A percentile compares a stretch with the other conserved stretches of the same genome.
These are phyloP conservation scores for Saturnispora gosingensis DNA, from an alignment of 805 yeast genomes.

Conservation along the genomic window DNA sequence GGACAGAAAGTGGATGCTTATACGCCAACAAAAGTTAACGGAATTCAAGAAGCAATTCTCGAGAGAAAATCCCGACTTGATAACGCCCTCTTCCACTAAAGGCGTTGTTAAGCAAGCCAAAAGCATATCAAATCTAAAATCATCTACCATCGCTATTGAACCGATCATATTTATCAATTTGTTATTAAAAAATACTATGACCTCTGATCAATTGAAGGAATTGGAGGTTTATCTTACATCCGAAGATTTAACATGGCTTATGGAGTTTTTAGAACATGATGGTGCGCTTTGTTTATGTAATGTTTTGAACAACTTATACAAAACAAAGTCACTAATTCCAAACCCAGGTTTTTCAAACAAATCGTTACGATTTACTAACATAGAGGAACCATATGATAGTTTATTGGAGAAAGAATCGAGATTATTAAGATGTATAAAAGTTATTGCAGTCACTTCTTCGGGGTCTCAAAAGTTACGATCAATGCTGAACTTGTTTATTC, in stretches of 20 bases:
- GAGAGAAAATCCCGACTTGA: conserved; percentile 7
- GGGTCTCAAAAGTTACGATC: conserved; percentile 62
- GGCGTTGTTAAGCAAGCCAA: background rate
- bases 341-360: background rate
- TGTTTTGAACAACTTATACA: conserved; percentile 38
- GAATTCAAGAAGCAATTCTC: conserved; percentile 49
- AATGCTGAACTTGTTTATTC: conserved; percentile 42
- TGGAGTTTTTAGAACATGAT: conserved; percentile 68
- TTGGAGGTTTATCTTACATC: conserved; percentile 89
- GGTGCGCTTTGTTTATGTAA: conserved; percentile 85
- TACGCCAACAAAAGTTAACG: conserved; percentile 75
- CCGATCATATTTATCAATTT: conserved; percentile 48
- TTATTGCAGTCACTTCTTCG: conserved; percentile 58
- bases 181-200: conserved; percentile 60
- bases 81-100: background rate
- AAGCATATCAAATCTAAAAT: conserved; percentile 1
- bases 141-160: conserved; percentile 33
- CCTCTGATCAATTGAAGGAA: conserved; percentile 64
- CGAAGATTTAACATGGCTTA: conserved; percentile 71
- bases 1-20: conserved; percentile 85
- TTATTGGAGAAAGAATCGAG: conserved; percentile 61
- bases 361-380: conserved; percentile 21
- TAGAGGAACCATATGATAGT: conserved; percentile 24
- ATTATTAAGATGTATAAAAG: conserved; percentile 72
- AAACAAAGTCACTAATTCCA: conserved; percentile 19